Evolutionary conservation across 2,329 filamentous ascomycete species (phyloP), one percentile per base, ranked within the genome.

Genomic region (Alternaria novae-zelandiae): DNA sequence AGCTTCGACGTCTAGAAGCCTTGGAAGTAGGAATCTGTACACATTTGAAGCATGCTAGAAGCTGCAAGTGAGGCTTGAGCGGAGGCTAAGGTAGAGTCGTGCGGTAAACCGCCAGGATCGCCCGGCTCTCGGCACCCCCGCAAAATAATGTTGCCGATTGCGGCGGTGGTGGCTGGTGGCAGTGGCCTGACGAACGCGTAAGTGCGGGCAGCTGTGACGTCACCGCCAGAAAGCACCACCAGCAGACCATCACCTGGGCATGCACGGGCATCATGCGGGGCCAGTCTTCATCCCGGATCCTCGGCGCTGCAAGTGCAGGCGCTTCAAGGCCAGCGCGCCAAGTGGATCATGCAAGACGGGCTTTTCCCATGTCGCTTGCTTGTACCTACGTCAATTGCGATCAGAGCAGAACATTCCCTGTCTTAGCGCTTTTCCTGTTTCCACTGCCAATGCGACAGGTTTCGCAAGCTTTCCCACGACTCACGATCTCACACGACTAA

Each of bases 331-430:
- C 60, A 51, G 49, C 53, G 53, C 62, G 54, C 55, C 44, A 63
- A 66, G 71, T 74, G 69, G 69, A 67, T 51, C 58, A 15, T 44
- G 54, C 63, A 66, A 49, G 43, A 51, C 44, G 45, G 25, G 15
- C n/a, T 47, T 47, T 63, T 66, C 54, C 63, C 41, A 53, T 36
- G 60, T 62, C 53, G 55, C 32, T 54, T 49, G 44, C 58, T 54
- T 63, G 66, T 61, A 60, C 59, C 62, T 72, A 74, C 71, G 70
- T 74, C 71, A 74, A 72, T 55, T 53, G 61, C 64, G 67, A 61
- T 69, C 51, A 62, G 54, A 55, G 62, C 46, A 60, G 62, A 55
- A 61, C 54, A 43, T 28, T 50, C 60, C 65, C 57, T 65, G 60
- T 61, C 57, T 9, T 59, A 46, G 65, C 47, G 49, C 47, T 25